Base-by-base conservation (phyloP, 1,284 basidiomycete genomes). In the Boletus mariae region DNA sequence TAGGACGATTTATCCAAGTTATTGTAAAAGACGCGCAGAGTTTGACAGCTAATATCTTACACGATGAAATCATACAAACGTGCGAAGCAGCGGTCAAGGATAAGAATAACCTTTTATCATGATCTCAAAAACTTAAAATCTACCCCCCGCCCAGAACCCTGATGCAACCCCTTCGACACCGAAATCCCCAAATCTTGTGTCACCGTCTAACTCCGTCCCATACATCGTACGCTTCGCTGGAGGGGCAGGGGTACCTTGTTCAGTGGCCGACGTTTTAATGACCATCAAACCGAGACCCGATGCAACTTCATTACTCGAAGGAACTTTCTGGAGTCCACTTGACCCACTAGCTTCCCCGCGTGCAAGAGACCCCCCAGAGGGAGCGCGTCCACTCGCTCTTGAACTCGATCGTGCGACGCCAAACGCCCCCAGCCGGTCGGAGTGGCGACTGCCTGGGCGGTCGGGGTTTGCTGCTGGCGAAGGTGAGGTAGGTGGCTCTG, bases 101-200 rank as follows among this genome's bases (percentile, higher is more conserved):
- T 50, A 48, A 45, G 25, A 52, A 54, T 42, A 49, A 46, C 42
- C 31, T 54, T 56, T 45, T n/a, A 17, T 11, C 11, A 10, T 44
- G 45, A 48, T 43, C 45, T 67, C 49, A 71, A 48, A 51, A 65
- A 47, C 53, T 73, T 52, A 78, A 51, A 71, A 76, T 50, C 71
- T 65, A 43, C 76, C 74, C 40, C 71, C 69, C 1, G 75, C 64
- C 84, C 86, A 89, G 64, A 85, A 89, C 15, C 80, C 79, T 53
- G 77, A 79, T 20, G 84, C 85, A 54, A 89, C 80, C 13, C 86
- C 83, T 62, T 87, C 84, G 28, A 87, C 74, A 43, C 88, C 88
- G 66, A 90, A 90, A 69, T 90, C 87, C 5, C 88, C 88, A 64
- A 90, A 90, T 45, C 87, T 80, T 11, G 83, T 85, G 64, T 90